phyloP scores from a whole-genome alignment of 176 grass and related monocot genomes.

The Sorghum bicolor region Sorghum_bicolor_NCBIv3 NC_012875.2:43613001-43613500 shows the following conservation, averaged over 20 bases:
- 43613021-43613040: constrained; percentile 19
- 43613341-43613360: constrained; percentile 24
- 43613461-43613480: neutral
- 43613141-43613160: constrained; percentile 34
- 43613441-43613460: neutral
- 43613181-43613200: constrained; percentile 35
- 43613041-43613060: neutral
- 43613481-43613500: neutral
- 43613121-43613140: constrained; percentile 35
- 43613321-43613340: constrained; percentile 14
- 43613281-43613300: constrained; percentile 59
- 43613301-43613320: constrained; percentile 40
- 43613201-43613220: constrained; percentile 20
- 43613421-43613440: neutral
- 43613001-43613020: constrained; percentile 29
- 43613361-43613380: neutral
- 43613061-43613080: constrained; percentile 6
- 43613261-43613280: constrained; percentile 33
- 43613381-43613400: neutral
- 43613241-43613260: constrained; percentile 20
- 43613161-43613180: constrained; percentile 29
- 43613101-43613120: constrained; percentile 38
- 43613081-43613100: constrained; percentile 39
- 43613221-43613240: constrained; percentile 6
- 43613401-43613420: neutral